Conservation (phyloP, 306 rosid species). For the Malus orientalis region DNA sequence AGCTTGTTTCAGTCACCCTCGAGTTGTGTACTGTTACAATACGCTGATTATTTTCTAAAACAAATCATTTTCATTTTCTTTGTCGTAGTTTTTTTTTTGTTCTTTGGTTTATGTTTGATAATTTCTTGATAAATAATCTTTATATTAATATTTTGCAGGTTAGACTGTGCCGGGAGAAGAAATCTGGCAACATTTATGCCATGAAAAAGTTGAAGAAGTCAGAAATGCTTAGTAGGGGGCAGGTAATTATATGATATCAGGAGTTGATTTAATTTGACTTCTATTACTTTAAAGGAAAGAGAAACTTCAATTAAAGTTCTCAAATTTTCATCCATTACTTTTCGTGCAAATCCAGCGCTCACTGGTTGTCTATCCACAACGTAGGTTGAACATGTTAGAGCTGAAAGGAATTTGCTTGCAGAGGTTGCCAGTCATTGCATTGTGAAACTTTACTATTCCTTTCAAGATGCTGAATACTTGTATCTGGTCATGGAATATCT, state of each 20-base stretch:
- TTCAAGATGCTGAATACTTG: constrained; percentile 77
- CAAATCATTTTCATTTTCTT: not conserved
- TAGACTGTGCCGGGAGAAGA: constrained; percentile 48
- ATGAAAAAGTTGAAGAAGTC: constrained; percentile 60
- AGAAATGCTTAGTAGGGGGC: constrained; percentile 65
- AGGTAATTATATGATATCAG: constrained; percentile 22
- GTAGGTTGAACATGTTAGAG: constrained; percentile 67
- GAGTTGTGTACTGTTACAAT: not conserved
- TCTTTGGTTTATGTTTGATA: constrained; percentile 4
- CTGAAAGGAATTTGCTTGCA: constrained; percentile 88
- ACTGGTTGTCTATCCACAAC: constrained; percentile 1
- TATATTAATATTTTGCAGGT: constrained; percentile 28
- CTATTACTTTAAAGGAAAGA: not conserved
- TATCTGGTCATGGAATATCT: constrained; percentile 91
- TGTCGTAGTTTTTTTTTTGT: not conserved
- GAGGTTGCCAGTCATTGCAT: constrained; percentile 89
- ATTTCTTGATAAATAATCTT: not conserved
- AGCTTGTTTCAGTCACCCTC: not conserved
- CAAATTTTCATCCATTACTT: not conserved
- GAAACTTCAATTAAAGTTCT: not conserved
- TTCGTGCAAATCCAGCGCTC: not conserved
- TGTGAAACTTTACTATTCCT: constrained; percentile 90
- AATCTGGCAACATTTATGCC: constrained; percentile 51
- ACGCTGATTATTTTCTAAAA: not conserved
- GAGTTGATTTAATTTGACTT: not conserved